A percentile compares a stretch with the other conserved stretches of the same genome.
Evolutionary conservation across 2,329 filamentous ascomycete species (phyloP).

Genomic region (Claviceps sp.): DNA sequence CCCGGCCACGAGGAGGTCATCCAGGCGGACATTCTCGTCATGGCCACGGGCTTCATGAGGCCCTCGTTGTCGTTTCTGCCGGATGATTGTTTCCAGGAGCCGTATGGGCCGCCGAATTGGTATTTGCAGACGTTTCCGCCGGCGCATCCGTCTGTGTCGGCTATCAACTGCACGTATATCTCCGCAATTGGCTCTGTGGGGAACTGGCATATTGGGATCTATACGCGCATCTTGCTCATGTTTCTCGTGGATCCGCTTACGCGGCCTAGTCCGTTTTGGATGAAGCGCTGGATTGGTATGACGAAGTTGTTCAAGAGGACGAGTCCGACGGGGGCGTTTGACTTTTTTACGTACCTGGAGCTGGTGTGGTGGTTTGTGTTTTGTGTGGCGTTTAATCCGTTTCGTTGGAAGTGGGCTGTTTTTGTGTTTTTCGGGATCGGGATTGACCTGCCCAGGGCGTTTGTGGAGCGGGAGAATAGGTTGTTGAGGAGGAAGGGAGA

Average conservation of each 20-base stretch:
- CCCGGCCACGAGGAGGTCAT: slow-evolving; percentile 55
- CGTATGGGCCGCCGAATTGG: slow-evolving; percentile 73
- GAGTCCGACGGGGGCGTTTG: slow-evolving; percentile 63
- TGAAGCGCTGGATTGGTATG: slow-evolving; percentile 80
- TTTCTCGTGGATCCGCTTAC: slow-evolving; percentile 70
- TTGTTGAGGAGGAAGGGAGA: slow-evolving; percentile 38
- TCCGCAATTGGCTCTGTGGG: slow-evolving; percentile 71
- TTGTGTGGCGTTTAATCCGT: slow-evolving; percentile 66
- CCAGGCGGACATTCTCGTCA: slow-evolving; percentile 62
- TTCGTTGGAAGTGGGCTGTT: slow-evolving; percentile 78
- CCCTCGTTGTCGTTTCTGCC: slow-evolving; percentile 64
- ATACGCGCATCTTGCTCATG: slow-evolving; percentile 76
- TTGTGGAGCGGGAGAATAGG: slow-evolving; percentile 54
- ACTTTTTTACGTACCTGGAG: slow-evolving; percentile 83
- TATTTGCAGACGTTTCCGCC: slow-evolving; percentile 81
- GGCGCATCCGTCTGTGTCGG: slow-evolving; percentile 55
- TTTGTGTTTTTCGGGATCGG: slow-evolving; percentile 74
- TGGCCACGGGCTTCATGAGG: slow-evolving; percentile 72
- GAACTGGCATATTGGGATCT: slow-evolving; percentile 84
- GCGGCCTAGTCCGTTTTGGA: slow-evolving; percentile 57
- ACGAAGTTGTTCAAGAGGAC: slow-evolving; percentile 56
- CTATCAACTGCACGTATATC: slow-evolving; percentile 73
- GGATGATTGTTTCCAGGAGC: slow-evolving; percentile 54
- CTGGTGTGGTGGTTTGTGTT: slow-evolving; percentile 78
- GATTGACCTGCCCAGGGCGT: slow-evolving; percentile 45